Base-by-base conservation (phyloP, 352 stramenopile species). In the Phytophthora palmivora region DNA sequence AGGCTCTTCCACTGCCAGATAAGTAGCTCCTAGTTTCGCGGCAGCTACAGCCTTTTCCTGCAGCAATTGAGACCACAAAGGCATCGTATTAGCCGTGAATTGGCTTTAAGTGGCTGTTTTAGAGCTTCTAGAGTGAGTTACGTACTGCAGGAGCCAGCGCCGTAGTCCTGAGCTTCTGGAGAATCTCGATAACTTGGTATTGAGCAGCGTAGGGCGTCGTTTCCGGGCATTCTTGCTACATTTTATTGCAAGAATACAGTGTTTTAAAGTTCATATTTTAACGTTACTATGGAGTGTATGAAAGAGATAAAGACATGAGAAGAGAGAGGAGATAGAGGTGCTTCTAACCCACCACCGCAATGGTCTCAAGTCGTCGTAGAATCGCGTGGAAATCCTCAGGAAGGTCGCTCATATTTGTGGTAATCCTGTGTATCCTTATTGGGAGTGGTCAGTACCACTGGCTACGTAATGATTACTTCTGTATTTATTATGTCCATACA, bases 1-100 rank as follows among this genome's bases (percentile, higher is more conserved):
- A 0, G 79, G 79, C 28, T 91, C 82, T 57, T 91, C 79, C 30
- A 88, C 78, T 42, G 81, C 67, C 26, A 88, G 65, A 57, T 82
- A 83, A 19, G 52, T 68, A 10, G 74, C 67, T 1, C 82, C 82
- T 4, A 88, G 62, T 49, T 78, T 79, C 4, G 67, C 67, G 14
- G 63, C 44, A 18, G 63, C 45, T 28, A 65, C 36, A 4, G 57
- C 63, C 18, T 49, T 49, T 59, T 88, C 71, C 81, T 90, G 42
- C 7, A 50, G 5, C 5, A 50, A 50, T 54, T 36, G 49, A 16
- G 30, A 8, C 10, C 37, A 49, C 2, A 19, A 43, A 24, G n/a
- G 21, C n/a, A 24, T 45, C 12, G 4, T 33, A n/a, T 52, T 37
- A 64, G 56, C 10, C 24, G 3, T 34, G 30, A 34, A 14, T 3